phyloP scores from a whole-genome alignment of 179 eudicot species.

The Spergularia azorica region DNA sequence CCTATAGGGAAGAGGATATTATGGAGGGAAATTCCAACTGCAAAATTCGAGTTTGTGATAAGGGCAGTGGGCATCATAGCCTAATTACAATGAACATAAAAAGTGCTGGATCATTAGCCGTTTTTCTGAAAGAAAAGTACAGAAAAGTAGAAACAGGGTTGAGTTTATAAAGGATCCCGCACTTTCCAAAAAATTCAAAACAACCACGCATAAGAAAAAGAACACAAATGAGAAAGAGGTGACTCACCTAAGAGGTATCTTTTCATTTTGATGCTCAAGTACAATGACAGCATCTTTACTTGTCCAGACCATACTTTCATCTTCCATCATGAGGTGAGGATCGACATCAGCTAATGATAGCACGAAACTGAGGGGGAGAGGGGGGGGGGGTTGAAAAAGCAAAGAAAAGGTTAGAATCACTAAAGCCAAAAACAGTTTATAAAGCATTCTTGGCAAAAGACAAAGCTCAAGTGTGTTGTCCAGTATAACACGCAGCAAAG shows the following conservation, averaged over 20 bases:
- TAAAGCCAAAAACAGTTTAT: background rate
- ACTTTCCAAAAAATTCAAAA: background rate
- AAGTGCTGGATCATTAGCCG: too few relatives aligned
- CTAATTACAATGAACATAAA: too few relatives aligned
- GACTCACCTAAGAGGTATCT: slow-evolving; percentile 77
- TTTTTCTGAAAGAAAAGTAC: too few relatives aligned
- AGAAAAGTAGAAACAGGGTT: background rate
- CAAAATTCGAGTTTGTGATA: too few relatives aligned
- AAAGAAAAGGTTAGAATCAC: background rate
- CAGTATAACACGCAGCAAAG: too few relatives aligned
- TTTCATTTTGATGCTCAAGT: slow-evolving; percentile 83
- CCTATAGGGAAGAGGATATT: too few relatives aligned
- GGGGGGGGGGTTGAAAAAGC: background rate
- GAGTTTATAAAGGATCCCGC: background rate
- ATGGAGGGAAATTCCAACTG: too few relatives aligned
- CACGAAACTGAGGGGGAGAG: slow-evolving; percentile 65
- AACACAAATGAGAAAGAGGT: background rate
- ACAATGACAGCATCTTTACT: slow-evolving; percentile 92
- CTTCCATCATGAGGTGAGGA: slow-evolving; percentile 94
- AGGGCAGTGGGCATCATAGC: too few relatives aligned
- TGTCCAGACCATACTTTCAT: slow-evolving; percentile 95
- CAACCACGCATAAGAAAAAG: background rate
- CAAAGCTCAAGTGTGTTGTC: too few relatives aligned
- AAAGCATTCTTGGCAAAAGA: too few relatives aligned
- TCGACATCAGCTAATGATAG: slow-evolving; percentile 96